Evolutionary conservation across 2,329 filamentous ascomycete genomes (phyloP), one percentile per base, ranked within the genome.

Genomic region (Lecanicillium sp.): DNA sequence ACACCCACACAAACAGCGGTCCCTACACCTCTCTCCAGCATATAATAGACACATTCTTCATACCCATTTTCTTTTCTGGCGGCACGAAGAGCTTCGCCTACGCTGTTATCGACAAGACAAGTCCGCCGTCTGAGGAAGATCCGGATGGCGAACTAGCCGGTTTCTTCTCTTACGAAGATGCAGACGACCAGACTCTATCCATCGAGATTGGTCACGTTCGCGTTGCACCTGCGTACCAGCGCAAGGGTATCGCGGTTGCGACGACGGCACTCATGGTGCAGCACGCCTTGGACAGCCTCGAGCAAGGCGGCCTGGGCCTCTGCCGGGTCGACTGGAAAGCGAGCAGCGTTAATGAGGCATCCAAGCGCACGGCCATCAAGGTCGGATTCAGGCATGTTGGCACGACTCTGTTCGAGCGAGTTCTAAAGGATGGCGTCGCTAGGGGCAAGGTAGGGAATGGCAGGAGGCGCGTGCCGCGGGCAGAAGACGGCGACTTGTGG

Each of bases 141-240:
- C 12, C 33, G 3, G 32, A 29, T 9, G 42, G 42, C 23, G 42
- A 45, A 24, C 15, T 45, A 10, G 42, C 32, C 3, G 42, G 42
- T 12, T 17, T 45, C 1, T 45, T 45, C 15, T 45, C 32, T 4
- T 45, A 45, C 42, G 42, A 29, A 19, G 12, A 45, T 17, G 42
- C 42, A 6, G 42, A 37, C 14, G 32, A 27, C 15, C 14, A 45
- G 17, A 37, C 32, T 1, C 42, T 37, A 1, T 37, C 21, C 24
- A 12, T 45, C 21, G 42, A 45, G 33, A 45, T 45, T 21, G 42
- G 42, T 6, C 42, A 45, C 12, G 42, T 45, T 15, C 42, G 42
- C 15, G 42, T 45, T 12, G 42, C 42, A 10, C 32, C 42, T 5
- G 42, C 32, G 3, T 45, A 45, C 4, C 42, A 45, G 9, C 30